Percentiles rank a stretch among this genome's conserved stretches.
phyloP scores from a whole-genome alignment of 306 rosid genomes.

The Cucumis cinereus region DNA sequence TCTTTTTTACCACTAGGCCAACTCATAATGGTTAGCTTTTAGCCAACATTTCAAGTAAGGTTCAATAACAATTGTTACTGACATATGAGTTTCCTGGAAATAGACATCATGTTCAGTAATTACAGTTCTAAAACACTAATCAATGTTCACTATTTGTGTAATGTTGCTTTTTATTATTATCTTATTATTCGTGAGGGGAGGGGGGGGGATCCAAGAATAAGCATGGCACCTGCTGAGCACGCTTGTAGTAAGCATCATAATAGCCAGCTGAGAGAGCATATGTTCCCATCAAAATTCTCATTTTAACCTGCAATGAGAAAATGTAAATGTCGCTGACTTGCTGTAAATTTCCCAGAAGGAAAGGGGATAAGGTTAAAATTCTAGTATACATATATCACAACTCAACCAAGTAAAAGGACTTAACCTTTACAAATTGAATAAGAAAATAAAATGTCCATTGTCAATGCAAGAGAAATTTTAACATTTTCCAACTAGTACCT shows the following conservation, averaged over 20 bases:
- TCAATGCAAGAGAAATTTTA: constrained; percentile 1
- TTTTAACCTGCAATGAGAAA: constrained; percentile 61
- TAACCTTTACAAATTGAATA: not conserved
- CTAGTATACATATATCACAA: not conserved
- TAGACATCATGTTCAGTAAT: not conserved
- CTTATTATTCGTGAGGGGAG: not conserved
- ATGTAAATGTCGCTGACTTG: not conserved
- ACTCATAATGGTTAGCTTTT: not conserved
- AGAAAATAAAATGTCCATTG: not conserved
- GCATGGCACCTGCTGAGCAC: constrained; percentile 87
- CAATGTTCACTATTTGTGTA: not conserved
- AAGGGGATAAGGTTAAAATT: not conserved
- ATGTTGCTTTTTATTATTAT: not conserved
- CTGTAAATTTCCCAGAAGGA: not conserved
- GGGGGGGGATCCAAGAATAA: not conserved
- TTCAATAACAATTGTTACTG: not conserved
- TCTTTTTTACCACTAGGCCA: too few relatives aligned
- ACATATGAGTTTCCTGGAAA: not conserved
- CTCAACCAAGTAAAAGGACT: not conserved
- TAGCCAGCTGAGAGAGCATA: constrained; percentile 98
- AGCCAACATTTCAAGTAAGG: not conserved
- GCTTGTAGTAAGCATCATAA: constrained; percentile 96
- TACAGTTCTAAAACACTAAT: not conserved
- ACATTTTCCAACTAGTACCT: constrained; percentile 33
- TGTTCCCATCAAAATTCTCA: constrained; percentile 91